phyloP scores from a whole-genome alignment of 2,329 filamentous ascomycete genomes.

The Hypoxylon sp. region DNA sequence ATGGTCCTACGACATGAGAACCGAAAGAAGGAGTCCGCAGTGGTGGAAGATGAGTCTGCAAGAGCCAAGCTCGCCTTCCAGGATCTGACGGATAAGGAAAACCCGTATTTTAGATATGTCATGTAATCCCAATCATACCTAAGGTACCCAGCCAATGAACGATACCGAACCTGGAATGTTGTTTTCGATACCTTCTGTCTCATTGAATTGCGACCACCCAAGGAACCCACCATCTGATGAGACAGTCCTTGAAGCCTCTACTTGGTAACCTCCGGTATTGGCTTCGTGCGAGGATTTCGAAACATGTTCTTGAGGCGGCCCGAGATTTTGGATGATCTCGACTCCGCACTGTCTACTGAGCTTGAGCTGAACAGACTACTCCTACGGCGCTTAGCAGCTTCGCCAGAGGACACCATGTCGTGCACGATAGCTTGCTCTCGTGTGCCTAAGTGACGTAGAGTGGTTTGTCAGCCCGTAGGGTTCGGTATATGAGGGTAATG shows the following conservation, averaged over 20 bases:
- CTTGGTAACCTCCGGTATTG: constrained; percentile 28
- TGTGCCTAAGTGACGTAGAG: constrained; percentile 41
- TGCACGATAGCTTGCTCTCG: constrained; percentile 48
- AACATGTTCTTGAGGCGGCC: constrained; percentile 46
- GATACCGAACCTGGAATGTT: not conserved
- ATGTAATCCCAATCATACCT: constrained; percentile 53
- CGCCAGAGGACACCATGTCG: constrained; percentile 36
- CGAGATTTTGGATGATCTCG: constrained; percentile 46
- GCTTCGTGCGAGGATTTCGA: constrained; percentile 22
- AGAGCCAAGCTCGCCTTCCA: constrained; percentile 76
- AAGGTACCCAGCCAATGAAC: constrained; percentile 1
- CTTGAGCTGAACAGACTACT: constrained; percentile 39
- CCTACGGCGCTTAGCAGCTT: constrained; percentile 44
- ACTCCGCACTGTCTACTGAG: constrained; percentile 19
- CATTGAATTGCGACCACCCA: not conserved
- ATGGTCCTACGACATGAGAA: constrained; percentile 73
- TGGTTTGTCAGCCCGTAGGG: constrained; percentile 4
- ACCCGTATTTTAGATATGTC: constrained; percentile 76
- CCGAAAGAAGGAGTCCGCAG: constrained; percentile 59
- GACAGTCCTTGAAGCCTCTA: not conserved
- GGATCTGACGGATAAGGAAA: constrained; percentile 78
- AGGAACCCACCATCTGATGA: not conserved
- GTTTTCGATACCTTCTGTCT: not conserved
- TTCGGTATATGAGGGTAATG: not conserved
- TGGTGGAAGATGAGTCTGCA: constrained; percentile 71